Conservation (phyloP, 768 basidiomycete species). For the Cubamyces lactineus region DNA sequence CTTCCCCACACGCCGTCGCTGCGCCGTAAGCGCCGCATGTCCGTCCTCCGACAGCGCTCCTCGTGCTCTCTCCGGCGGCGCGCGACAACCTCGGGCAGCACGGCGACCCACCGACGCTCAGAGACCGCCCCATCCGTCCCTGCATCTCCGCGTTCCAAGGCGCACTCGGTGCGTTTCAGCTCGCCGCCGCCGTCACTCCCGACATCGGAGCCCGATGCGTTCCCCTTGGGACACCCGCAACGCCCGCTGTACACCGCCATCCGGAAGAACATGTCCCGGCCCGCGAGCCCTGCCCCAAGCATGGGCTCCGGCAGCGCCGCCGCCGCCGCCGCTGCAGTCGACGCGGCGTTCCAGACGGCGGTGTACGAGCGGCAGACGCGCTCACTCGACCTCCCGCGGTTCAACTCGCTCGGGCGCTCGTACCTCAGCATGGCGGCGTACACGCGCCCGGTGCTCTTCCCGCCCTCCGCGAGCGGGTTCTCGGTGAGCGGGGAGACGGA, state of each 20-base stretch:
- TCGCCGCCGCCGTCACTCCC: constrained; percentile 16
- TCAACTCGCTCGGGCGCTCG: constrained; percentile 18
- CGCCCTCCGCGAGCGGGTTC: constrained; percentile 26
- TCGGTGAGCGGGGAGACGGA: constrained; percentile 36
- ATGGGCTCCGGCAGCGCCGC: not conserved
- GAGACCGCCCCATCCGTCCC: constrained; percentile 9
- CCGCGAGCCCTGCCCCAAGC: constrained; percentile 16
- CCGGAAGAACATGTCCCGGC: constrained; percentile 31
- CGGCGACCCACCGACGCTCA: constrained; percentile 4
- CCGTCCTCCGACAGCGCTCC: constrained; percentile 28
- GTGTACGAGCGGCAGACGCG: constrained; percentile 20
- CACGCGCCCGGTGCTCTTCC: constrained; percentile 8
- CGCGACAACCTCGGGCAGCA: constrained; percentile 13
- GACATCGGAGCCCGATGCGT: not conserved
- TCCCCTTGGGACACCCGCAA: constrained; percentile 29
- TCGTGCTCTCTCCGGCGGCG: constrained; percentile 31
- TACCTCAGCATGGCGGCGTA: constrained; percentile 17
- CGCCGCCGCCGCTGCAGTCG: not conserved
- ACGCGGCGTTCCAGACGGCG: constrained; percentile 17
- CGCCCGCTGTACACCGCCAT: constrained; percentile 35
- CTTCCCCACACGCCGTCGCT: constrained; percentile 17
- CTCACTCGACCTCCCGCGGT: constrained; percentile 26
- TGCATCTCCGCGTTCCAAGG: constrained; percentile 8
- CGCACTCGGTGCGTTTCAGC: constrained; percentile 19
- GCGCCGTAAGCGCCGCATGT: constrained; percentile 27